Percentiles rank a stretch among this genome's conserved stretches.
These are phyloP conservation scores for Naegleria gruberi DNA, from an alignment of 208 protist genomes.

Conservation along the genomic window DNA sequence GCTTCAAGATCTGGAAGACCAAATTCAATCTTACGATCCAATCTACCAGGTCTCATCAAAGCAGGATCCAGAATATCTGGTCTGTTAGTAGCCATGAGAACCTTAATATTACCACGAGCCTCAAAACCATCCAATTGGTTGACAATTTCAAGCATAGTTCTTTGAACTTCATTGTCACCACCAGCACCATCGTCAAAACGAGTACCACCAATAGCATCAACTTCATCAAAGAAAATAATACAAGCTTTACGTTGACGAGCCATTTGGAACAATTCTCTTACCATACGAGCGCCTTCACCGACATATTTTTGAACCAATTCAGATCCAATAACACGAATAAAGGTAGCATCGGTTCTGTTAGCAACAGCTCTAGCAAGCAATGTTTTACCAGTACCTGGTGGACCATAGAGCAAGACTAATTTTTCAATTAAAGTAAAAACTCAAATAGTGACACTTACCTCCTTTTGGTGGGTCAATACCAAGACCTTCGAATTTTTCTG, in stretches of 20 bases:
- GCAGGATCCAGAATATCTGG: constrained; percentile 99
- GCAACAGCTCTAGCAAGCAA: constrained; percentile 97
- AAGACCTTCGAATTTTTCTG: constrained; percentile 95
- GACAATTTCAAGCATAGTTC: constrained; percentile 99
- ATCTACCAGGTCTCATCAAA: constrained; percentile 94
- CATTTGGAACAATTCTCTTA: constrained; percentile 99
- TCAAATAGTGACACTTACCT: too few relatives aligned
- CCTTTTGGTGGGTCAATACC: constrained; percentile 99
- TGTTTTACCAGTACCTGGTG: constrained; percentile 86
- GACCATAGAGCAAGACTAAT: constrained; percentile 98
- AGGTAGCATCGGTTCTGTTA: constrained; percentile 98
- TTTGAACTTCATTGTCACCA: constrained; percentile 98
- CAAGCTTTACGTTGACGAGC: constrained; percentile 97
- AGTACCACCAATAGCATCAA: constrained; percentile 96
- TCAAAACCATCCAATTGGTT: constrained; percentile 99
- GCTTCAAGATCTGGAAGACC: constrained; percentile 96
- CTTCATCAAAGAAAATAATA: constrained; percentile 99
- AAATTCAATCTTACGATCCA: constrained; percentile 99
- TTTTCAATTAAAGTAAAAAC: too few relatives aligned
- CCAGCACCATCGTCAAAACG: constrained; percentile 56
- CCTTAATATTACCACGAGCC: constrained; percentile 97
- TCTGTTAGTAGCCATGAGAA: constrained; percentile 99
- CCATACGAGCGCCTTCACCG: constrained; percentile 98
- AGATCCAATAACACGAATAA: constrained; percentile 99
- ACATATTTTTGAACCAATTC: constrained; percentile 99